Percentiles rank a stretch among this genome's conserved stretches.
Conservation (phyloP, 2,329 filamentous ascomycete genomes). For the Alternaria sp. region DNA sequence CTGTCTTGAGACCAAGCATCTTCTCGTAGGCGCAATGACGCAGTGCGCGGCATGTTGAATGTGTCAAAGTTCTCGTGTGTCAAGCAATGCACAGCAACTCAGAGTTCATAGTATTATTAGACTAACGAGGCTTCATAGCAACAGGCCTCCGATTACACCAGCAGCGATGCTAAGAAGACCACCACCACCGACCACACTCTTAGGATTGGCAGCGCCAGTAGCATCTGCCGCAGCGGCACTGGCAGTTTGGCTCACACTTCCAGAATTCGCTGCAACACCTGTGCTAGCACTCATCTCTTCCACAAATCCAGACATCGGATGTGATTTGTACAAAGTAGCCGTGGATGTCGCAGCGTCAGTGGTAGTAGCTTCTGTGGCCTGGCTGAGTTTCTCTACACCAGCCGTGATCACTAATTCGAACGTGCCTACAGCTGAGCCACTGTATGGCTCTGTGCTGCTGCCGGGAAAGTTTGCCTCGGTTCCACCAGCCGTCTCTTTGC, state of each 20-base stretch:
- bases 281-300: background rate
- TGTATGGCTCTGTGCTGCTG: constrained; percentile 24
- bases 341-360: constrained; percentile 2
- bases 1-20: too few relatives aligned
- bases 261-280: background rate
- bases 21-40: too few relatives aligned
- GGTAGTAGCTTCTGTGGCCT: constrained; percentile 6
- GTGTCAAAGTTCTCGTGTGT: too few relatives aligned
- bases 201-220: constrained; percentile 15
- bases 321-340: constrained; percentile 3
- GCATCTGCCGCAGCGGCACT: constrained; percentile 4
- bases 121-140: constrained; percentile 1
- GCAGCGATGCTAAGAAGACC: constrained; percentile 16
- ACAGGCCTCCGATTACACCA: constrained; percentile 14
- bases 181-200: constrained; percentile 11
- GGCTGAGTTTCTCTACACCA: constrained; percentile 21
- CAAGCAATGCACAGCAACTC: too few relatives aligned
- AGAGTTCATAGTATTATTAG: background rate
- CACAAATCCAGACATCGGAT: constrained; percentile 1
- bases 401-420: constrained; percentile 19
- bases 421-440: constrained; percentile 3
- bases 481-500: constrained; percentile 31
- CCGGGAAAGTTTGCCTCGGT: constrained; percentile 34
- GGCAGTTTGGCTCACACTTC: background rate
- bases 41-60: too few relatives aligned